These are phyloP conservation scores for Leccinum variicolor DNA, from an alignment of 768 basidiomycete genomes.

Conservation along the genomic window DNA sequence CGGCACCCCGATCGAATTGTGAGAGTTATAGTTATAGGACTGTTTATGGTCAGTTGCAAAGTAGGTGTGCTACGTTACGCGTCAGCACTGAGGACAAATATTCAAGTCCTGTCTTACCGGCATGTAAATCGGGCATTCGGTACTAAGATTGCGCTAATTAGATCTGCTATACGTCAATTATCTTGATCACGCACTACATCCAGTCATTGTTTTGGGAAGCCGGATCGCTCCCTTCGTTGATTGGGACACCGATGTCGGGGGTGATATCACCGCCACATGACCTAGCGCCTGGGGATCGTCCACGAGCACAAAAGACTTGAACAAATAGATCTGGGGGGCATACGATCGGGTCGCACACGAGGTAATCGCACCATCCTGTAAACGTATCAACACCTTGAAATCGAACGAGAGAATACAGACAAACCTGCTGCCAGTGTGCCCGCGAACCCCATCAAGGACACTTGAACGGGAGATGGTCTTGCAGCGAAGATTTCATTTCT, in stretches of 20 bases:
- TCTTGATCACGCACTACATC: constrained; percentile 39
- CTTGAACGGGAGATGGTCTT: constrained; percentile 45
- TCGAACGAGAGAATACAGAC: background rate
- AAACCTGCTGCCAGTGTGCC: constrained; percentile 42
- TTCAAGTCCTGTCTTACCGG: constrained; percentile 30
- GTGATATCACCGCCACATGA: constrained; percentile 1
- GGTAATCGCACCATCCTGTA: constrained; percentile 47
- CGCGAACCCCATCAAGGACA: constrained; percentile 50
- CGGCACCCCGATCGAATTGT: constrained; percentile 7
- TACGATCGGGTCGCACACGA: constrained; percentile 42
- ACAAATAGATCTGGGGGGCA: constrained; percentile 41
- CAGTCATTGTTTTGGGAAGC: constrained; percentile 35
- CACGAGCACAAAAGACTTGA: constrained; percentile 27
- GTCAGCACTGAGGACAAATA: background rate
- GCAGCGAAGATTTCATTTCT: constrained; percentile 51
- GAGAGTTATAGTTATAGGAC: constrained; percentile 31
- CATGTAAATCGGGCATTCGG: constrained; percentile 46
- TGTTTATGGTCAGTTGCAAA: constrained; percentile 52
- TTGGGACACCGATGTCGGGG: constrained; percentile 28
- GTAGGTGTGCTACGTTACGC: constrained; percentile 37
- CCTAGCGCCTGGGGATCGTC: constrained; percentile 1
- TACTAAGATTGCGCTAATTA: constrained; percentile 25
- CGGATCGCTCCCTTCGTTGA: constrained; percentile 41
- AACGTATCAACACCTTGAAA: background rate
- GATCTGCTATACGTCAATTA: background rate